phyloP scores from a whole-genome alignment of 441 rosid genomes.

The Gossypium laxum region DNA sequence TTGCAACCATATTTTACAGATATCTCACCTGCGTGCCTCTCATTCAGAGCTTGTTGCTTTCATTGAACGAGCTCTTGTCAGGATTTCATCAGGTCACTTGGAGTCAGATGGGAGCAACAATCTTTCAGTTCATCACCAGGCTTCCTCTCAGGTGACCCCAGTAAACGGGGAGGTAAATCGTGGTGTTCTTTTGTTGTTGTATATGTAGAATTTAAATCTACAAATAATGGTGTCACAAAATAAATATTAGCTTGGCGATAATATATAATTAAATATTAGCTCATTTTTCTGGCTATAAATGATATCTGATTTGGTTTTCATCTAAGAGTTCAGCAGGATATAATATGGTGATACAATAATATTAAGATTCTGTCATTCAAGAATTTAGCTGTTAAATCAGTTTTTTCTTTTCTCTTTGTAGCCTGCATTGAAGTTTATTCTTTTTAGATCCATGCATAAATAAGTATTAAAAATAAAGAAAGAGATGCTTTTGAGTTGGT shows the following conservation, averaged over 20 bases:
- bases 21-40: constrained; percentile 82
- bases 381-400: neutral
- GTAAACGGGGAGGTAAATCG: constrained; percentile 63
- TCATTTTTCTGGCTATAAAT: neutral
- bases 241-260: neutral
- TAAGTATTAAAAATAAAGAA: neutral
- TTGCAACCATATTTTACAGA: constrained; percentile 95
- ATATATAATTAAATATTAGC: neutral
- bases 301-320: neutral
- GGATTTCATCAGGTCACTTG: constrained; percentile 73
- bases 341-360: neutral
- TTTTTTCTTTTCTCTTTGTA: neutral
- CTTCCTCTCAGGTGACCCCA: constrained; percentile 38
- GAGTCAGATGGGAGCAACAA: constrained; percentile 52
- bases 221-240: neutral
- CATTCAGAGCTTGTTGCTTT: constrained; percentile 83
- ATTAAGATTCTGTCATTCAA: neutral
- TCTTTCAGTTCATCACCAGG: constrained; percentile 40
- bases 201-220: neutral
- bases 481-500: neutral
- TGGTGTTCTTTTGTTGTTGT: neutral
- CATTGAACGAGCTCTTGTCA: constrained; percentile 77
- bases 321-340: neutral
- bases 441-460: neutral
- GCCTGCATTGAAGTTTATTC: neutral